These are phyloP conservation scores for Acanthamoeba triangularis DNA, from an alignment of 208 protist genomes.

Conservation along the genomic window DNA sequence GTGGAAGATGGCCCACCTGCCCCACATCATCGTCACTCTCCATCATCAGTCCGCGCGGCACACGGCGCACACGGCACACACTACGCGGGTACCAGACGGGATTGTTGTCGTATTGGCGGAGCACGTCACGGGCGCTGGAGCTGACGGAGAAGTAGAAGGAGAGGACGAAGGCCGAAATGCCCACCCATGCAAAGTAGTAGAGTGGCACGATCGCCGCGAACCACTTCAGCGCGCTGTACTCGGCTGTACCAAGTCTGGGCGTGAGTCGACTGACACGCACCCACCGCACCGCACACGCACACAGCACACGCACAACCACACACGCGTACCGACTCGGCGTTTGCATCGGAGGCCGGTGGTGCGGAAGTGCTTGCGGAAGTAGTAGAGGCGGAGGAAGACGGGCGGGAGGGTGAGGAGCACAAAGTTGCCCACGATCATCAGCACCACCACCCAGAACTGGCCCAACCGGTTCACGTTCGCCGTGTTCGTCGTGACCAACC, in stretches of 20 bases:
- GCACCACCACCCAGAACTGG: slow-evolving; percentile 25
- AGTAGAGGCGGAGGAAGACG: slow-evolving; percentile 39
- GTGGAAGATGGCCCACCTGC: slow-evolving; percentile 70
- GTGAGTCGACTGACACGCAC: neutral
- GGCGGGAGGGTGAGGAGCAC: slow-evolving; percentile 9
- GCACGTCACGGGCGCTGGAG: neutral
- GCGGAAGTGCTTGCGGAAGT: slow-evolving; percentile 42
- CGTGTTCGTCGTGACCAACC: neutral
- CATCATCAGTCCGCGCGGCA: neutral
- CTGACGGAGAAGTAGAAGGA: slow-evolving; percentile 9
- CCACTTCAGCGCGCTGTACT: slow-evolving; percentile 30
- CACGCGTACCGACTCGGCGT: neutral
- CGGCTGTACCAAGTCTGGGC: neutral
- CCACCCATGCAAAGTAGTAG: neutral
- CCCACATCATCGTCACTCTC: neutral
- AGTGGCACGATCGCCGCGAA: slow-evolving; percentile 28
- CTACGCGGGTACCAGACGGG: neutral
- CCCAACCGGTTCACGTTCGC: neutral
- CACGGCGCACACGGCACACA: neutral
- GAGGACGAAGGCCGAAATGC: neutral
- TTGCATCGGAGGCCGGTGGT: neutral
- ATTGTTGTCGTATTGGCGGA: neutral
- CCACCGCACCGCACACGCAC: neutral
- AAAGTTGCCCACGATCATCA: slow-evolving; percentile 11
- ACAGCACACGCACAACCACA: neutral